Conservation (phyloP, 306 rosid species). For the Elaeagnus macrophylla region DNA sequence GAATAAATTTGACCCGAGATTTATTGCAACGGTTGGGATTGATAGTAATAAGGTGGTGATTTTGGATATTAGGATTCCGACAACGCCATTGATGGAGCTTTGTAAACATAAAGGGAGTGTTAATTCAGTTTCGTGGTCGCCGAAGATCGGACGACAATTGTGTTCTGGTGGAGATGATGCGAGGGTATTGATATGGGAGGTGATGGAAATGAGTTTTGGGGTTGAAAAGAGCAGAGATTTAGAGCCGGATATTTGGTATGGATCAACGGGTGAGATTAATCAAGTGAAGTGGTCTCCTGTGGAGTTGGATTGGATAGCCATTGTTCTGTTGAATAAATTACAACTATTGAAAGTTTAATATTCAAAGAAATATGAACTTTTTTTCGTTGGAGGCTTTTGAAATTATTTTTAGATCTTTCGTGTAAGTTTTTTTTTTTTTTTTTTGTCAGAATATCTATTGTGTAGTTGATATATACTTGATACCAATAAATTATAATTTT, state of each 20-base stretch:
- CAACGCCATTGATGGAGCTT: slow-evolving; percentile 43
- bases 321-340: slow-evolving; percentile 38
- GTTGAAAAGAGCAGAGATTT: slow-evolving; percentile 17
- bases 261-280: slow-evolving; percentile 42
- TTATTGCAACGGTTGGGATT: slow-evolving; percentile 46
- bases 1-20: slow-evolving; percentile 58
- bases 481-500: too few relatives aligned
- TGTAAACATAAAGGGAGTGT: slow-evolving; percentile 44
- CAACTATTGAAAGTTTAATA: slow-evolving; percentile 49
- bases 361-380: too few relatives aligned
- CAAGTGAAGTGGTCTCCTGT: slow-evolving; percentile 52
- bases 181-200: slow-evolving; percentile 65
- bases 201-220: slow-evolving; percentile 19
- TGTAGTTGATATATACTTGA: too few relatives aligned
- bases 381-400: too few relatives aligned
- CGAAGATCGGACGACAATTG: slow-evolving; percentile 33
- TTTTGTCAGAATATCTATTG: too few relatives aligned
- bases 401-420: too few relatives aligned
- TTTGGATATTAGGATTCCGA: slow-evolving; percentile 58
- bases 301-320: slow-evolving; percentile 46
- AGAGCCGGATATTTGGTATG: slow-evolving; percentile 47
- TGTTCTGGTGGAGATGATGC: slow-evolving; percentile 55
- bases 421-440: too few relatives aligned
- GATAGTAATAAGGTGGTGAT: slow-evolving; percentile 49
- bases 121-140: slow-evolving; percentile 58